A percentile compares a stretch with the other conserved stretches of the same genome.
Conservation (phyloP, 2,329 filamentous ascomycete genomes). For the Xylariales sp. region DNA sequence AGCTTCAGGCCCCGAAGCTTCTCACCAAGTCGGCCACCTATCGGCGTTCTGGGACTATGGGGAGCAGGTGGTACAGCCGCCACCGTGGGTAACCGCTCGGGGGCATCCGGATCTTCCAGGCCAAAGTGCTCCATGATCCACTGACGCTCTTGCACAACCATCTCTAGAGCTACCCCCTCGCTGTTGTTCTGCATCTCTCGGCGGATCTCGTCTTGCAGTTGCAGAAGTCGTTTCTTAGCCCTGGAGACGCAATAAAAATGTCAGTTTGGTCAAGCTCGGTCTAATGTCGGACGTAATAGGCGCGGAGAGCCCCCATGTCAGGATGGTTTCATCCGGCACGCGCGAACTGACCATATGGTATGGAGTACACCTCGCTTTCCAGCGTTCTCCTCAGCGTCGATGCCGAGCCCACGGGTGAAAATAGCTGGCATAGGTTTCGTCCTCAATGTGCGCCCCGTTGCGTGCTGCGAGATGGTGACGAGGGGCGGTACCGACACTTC, state of each 20-base stretch:
- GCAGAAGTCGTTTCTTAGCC: conserved; percentile 76
- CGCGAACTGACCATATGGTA: conserved; percentile 66
- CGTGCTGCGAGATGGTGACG: conserved; percentile 57
- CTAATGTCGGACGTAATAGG: too few relatives aligned
- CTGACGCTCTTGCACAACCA: conserved; percentile 76
- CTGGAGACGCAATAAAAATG: too few relatives aligned
- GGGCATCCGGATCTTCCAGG: conserved; percentile 36
- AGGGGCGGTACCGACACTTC: conserved; percentile 66
- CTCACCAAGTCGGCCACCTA: conserved; percentile 68
- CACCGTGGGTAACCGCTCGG: conserved; percentile 9
- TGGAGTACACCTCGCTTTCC: conserved; percentile 81
- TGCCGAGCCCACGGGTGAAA: conserved; percentile 71
- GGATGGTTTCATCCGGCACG: too few relatives aligned
- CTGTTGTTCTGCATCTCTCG: conserved; percentile 67
- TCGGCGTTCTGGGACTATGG: conserved; percentile 59
- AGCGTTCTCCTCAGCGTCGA: conserved; percentile 53
- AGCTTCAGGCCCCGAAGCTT: conserved; percentile 77
- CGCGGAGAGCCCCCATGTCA: too few relatives aligned
- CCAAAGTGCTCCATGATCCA: conserved; percentile 86
- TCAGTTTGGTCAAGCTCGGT: too few relatives aligned
- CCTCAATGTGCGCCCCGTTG: conserved; percentile 34
- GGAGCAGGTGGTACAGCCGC: conserved; percentile 25
- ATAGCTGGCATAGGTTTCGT: conserved; percentile 84
- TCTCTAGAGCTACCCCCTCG: conserved; percentile 79
- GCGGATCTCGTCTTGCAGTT: conserved; percentile 72